Percentiles rank a stretch among this genome's conserved stretches.
These are phyloP conservation scores for Coniella lustricola DNA, from an alignment of 2,329 filamentous ascomycete genomes.

Conservation along the genomic window DNA sequence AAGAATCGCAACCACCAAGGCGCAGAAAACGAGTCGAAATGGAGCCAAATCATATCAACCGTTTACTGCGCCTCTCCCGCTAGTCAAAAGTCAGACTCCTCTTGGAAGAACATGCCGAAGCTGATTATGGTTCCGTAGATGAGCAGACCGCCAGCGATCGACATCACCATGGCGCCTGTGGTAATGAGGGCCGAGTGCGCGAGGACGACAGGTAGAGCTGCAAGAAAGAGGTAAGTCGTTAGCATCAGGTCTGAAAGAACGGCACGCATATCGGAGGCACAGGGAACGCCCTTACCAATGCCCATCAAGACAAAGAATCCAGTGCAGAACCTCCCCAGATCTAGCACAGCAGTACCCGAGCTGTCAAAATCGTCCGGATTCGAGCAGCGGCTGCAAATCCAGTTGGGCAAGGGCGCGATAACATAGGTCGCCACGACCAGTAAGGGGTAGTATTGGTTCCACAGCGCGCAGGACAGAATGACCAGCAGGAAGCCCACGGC, in stretches of 20 bases:
- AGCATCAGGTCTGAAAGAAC: background rate
- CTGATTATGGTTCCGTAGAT: constrained; percentile 98
- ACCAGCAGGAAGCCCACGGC: constrained; percentile 98
- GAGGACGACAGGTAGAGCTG: constrained; percentile 81
- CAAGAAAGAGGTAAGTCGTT: constrained; percentile 12
- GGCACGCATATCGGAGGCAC: background rate
- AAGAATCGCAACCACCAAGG: too few relatives aligned
- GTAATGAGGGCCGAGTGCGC: constrained; percentile 81
- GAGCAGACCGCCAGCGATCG: constrained; percentile 79
- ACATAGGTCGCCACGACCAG: constrained; percentile 95
- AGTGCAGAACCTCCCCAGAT: constrained; percentile 89
- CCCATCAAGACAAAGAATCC: constrained; percentile 97
- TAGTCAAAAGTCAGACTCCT: constrained; percentile 85
- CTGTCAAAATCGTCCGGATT: constrained; percentile 93
- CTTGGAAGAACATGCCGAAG: constrained; percentile 97
- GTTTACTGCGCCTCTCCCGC: constrained; percentile 6
- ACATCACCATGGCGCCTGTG: constrained; percentile 88
- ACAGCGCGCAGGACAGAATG: constrained; percentile 94
- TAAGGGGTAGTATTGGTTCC: constrained; percentile 88
- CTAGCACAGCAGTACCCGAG: constrained; percentile 75
- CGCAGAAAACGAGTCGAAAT: background rate
- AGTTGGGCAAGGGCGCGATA: constrained; percentile 89
- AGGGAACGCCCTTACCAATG: constrained; percentile 60
- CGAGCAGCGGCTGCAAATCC: constrained; percentile 81
- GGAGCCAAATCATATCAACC: background rate